Evolutionary conservation across 2,329 filamentous ascomycete species (phyloP), one percentile per base, ranked within the genome.

Genomic region (Paramyrothecium sp.): DNA sequence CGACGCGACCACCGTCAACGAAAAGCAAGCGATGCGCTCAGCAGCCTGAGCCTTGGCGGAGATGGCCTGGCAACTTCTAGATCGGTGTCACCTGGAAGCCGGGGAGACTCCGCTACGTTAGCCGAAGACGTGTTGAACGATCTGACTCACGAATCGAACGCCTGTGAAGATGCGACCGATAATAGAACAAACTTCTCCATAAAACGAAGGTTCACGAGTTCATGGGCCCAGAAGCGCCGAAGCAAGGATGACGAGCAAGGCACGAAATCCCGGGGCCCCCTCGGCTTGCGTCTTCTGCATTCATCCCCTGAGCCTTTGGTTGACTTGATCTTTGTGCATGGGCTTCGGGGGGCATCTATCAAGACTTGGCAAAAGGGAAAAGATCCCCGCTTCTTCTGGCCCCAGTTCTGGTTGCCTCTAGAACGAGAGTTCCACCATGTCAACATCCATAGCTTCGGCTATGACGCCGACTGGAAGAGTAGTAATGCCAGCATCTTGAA

Each of bases 311-410:
- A 72, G 19, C 67, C 73, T 1, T 57, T 69, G 2, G 59, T 74
- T 8, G 74, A 78, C 48, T 64, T 78, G 2, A 63, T 76, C 19
- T 79, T 78, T 55, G 70, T 79, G 3, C 76, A 78, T 58, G 75
- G 76, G 2, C 64, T 79, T 2, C 68, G 73, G 3, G 75, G 75
- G 0, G 67, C 66, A n/a, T 76, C 75, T 3, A 66, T 66, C 2
- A 72, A 73, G 56, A 78, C 77, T 57, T 80, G 78, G 76, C 67
- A 68, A 7, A 72, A 74, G 55, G 61, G 67, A 1, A 52, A 61
- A 2, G 64, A 73, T 50, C 65, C 62, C 0, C 53, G 56, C 1
- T 58, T 67, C 12, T 79, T 74, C 58, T 79, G 76, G 77, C 76
- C 77, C 0, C 60, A 71, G 56, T 54, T 64, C 30, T 79, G 73